Evolutionary conservation across 2,329 filamentous ascomycete genomes (phyloP).

Genomic region (Paraphaeosphaeria minitans): DNA sequence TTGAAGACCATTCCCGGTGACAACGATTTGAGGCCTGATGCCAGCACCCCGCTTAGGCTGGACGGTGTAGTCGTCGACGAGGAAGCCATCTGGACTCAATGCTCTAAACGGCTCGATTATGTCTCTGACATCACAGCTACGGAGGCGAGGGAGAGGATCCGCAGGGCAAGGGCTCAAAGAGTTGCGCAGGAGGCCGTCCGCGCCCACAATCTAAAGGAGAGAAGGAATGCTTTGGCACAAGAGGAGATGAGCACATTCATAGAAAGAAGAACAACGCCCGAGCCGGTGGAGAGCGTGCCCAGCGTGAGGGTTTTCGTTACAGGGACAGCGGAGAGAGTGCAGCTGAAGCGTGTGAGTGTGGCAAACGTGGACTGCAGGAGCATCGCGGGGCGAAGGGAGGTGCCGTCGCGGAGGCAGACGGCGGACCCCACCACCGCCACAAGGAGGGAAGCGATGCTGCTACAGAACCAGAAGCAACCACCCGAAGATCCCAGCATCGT

Average conservation of each 20-base stretch:
- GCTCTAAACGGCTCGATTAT: background rate
- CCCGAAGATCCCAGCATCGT: background rate
- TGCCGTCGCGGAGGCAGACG: background rate
- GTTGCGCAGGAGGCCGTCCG: too few relatives aligned
- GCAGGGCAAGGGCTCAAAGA: background rate
- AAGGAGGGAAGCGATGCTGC: background rate
- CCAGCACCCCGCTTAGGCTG: background rate
- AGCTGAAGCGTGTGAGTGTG: background rate
- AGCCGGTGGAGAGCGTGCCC: background rate
- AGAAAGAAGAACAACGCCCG: background rate
- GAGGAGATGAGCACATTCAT: too few relatives aligned
- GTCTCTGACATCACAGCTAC: background rate
- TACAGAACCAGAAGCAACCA: too few relatives aligned
- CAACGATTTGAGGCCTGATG: background rate
- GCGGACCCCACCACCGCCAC: background rate
- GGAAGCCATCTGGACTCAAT: background rate
- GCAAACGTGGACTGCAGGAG: background rate
- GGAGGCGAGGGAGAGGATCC: background rate
- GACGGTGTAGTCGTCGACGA: background rate
- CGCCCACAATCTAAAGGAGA: background rate
- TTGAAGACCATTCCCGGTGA: background rate
- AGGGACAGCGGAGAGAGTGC: background rate
- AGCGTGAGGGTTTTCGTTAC: background rate
- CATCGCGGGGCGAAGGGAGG: background rate
- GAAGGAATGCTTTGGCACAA: too few relatives aligned